phyloP scores from a whole-genome alignment of 495 filamentous ascomycete genomes.

The Penicillium simplicissimum region DNA sequence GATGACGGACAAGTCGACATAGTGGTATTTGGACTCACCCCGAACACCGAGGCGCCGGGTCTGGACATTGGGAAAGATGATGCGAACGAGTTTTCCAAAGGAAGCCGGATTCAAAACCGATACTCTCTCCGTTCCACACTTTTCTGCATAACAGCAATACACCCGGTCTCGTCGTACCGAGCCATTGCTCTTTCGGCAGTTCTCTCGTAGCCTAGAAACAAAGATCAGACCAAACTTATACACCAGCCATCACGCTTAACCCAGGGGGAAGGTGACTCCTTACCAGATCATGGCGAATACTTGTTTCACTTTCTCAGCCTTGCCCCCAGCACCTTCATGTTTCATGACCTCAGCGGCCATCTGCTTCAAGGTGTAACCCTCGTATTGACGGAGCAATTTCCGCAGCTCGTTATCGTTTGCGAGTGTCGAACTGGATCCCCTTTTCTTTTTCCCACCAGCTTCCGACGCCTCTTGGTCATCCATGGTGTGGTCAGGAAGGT shows the following conservation, averaged over 20 bases:
- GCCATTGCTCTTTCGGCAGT: conserved; percentile 75
- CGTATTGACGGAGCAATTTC: conserved; percentile 75
- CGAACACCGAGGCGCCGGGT: conserved; percentile 89
- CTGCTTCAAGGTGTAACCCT: conserved; percentile 71
- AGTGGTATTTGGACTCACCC: conserved; percentile 98
- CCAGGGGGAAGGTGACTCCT: conserved; percentile 10
- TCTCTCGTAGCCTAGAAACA: conserved; percentile 69
- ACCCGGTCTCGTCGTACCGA: conserved; percentile 91
- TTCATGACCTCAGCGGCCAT: conserved; percentile 79
- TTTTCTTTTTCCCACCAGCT: conserved; percentile 61
- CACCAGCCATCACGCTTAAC: too few species aligned
- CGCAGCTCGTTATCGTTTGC: conserved; percentile 92
- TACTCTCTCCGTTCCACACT: conserved; percentile 88
- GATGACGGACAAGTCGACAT: conserved; percentile 79
- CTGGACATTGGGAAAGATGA: conserved; percentile 92
- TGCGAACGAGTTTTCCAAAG: conserved; percentile 94
- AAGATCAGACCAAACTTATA: neutral
- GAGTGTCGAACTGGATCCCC: conserved; percentile 67
- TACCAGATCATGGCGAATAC: conserved; percentile 98
- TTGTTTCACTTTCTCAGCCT: conserved; percentile 92
- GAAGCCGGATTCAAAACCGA: conserved; percentile 93
- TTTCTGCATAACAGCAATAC: conserved; percentile 87
- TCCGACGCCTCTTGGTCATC: conserved; percentile 69
- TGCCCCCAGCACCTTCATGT: conserved; percentile 66
- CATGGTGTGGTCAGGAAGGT: conserved; percentile 58